phyloP scores from a whole-genome alignment of 345 rosid species.

The Crucihimalaya himalaica region DNA sequence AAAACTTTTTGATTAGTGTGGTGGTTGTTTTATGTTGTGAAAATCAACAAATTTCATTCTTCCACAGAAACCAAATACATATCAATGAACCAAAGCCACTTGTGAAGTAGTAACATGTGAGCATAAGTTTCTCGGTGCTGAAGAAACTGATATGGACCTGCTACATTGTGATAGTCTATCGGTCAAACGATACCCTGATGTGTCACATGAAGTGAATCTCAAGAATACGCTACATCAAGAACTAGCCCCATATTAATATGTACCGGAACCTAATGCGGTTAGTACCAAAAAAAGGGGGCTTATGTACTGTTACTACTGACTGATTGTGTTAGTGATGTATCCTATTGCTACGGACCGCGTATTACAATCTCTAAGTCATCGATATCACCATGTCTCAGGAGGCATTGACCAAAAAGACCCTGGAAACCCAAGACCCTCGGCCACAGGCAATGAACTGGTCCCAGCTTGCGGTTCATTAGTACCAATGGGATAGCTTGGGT shows the following conservation, averaged over 20 bases:
- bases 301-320: neutral
- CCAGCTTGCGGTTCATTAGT: slow-evolving; percentile 5
- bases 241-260: slow-evolving; percentile 4
- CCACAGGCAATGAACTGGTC: slow-evolving; percentile 8
- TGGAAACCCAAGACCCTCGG: neutral
- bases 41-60: neutral
- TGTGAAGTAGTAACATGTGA: neutral
- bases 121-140: neutral
- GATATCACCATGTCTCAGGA: slow-evolving; percentile 33
- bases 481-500: slow-evolving; percentile 21
- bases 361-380: slow-evolving; percentile 10
- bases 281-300: slow-evolving; percentile 14
- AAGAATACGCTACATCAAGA: neutral
- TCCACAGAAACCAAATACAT: neutral
- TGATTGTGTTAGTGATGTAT: slow-evolving; percentile 21
- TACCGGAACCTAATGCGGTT: slow-evolving; percentile 22
- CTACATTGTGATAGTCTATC: neutral
- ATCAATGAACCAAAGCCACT: neutral
- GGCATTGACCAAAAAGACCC: slow-evolving; percentile 28
- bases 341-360: slow-evolving; percentile 6
- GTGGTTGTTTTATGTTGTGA: no score
- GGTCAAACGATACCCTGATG: neutral
- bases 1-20: no score
- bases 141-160: neutral
- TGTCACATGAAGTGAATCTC: neutral